Conservation (phyloP, 176 grass and related monocot genomes). For the Echinochloa phyllopogon region DNA sequence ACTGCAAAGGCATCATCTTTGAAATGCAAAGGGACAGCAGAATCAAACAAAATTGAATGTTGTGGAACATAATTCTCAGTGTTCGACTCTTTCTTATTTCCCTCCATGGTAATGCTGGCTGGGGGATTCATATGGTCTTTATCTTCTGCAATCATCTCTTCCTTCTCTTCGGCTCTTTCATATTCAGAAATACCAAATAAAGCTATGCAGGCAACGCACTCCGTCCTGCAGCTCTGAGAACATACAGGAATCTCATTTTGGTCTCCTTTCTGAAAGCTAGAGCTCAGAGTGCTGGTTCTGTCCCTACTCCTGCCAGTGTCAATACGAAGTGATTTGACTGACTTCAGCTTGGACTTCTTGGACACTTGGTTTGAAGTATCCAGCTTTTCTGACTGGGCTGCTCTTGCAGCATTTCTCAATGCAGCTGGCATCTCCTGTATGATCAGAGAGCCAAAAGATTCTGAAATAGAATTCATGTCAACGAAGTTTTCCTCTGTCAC, state of each 20-base stretch:
- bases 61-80: conserved; percentile 25
- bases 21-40: conserved; percentile 26
- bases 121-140: conserved; percentile 55
- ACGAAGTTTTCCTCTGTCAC: conserved; percentile 28
- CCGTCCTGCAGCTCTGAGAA: conserved; percentile 45
- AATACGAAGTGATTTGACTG: conserved; percentile 69
- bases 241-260: conserved; percentile 45
- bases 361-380: conserved; percentile 50
- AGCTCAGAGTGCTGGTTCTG: conserved; percentile 38
- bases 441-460: conserved; percentile 49
- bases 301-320: conserved; percentile 68
- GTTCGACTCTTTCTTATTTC: conserved; percentile 21
- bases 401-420: conserved; percentile 15
- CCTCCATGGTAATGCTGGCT: conserved; percentile 45
- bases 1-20: not conserved
- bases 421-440: conserved; percentile 29
- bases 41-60: no score
- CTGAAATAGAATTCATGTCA: conserved; percentile 42
- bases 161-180: conserved; percentile 53
- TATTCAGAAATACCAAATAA: conserved; percentile 56
- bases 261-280: conserved; percentile 33
- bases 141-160: conserved; percentile 53
- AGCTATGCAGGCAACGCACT: conserved; percentile 49
- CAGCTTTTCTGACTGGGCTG: conserved; percentile 40
- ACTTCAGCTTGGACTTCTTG: conserved; percentile 70